These are phyloP conservation scores for Suhomyces kilbournensis DNA, from an alignment of 805 yeast species.

Conservation along the genomic window DNA sequence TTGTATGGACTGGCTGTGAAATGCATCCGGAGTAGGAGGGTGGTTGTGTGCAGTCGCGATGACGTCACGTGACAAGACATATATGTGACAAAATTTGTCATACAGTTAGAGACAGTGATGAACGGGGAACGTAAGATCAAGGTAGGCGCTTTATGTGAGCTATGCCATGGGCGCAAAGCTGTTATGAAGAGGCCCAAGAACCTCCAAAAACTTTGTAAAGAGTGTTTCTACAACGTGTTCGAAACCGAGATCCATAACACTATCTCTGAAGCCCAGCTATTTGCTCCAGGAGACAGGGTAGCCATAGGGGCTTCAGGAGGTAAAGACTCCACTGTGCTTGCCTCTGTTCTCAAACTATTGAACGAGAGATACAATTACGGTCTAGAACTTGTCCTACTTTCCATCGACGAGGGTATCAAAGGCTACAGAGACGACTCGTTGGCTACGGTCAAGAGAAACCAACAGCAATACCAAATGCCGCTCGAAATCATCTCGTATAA, in stretches of 20 bases:
- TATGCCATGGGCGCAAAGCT: constrained; percentile 80
- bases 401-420: constrained; percentile 94
- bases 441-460: constrained; percentile 94
- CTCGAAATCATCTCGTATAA: constrained; percentile 79
- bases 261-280: constrained; percentile 64
- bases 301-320: constrained; percentile 99
- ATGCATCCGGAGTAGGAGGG: neutral
- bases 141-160: constrained; percentile 62
- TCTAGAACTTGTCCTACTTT: constrained; percentile 72
- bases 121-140: constrained; percentile 22
- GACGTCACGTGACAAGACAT: neutral
- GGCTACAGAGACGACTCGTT: constrained; percentile 97
- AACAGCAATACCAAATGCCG: constrained; percentile 77
- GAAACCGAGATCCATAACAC: constrained; percentile 96
- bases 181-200: constrained; percentile 91
- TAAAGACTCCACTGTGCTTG: constrained; percentile 94
- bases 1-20: too few relatives aligned
- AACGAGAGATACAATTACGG: constrained; percentile 90
- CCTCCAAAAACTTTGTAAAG: constrained; percentile 82
- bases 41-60: neutral
- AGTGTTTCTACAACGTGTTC: constrained; percentile 84
- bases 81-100: neutral
- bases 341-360: constrained; percentile 78
- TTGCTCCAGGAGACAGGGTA: constrained; percentile 76
- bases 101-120: neutral